Percentiles rank a stretch among this genome's conserved stretches.
Evolutionary conservation across 1,139 yeast genomes (phyloP).

Genomic region (Hyphopichia fennica): DNA sequence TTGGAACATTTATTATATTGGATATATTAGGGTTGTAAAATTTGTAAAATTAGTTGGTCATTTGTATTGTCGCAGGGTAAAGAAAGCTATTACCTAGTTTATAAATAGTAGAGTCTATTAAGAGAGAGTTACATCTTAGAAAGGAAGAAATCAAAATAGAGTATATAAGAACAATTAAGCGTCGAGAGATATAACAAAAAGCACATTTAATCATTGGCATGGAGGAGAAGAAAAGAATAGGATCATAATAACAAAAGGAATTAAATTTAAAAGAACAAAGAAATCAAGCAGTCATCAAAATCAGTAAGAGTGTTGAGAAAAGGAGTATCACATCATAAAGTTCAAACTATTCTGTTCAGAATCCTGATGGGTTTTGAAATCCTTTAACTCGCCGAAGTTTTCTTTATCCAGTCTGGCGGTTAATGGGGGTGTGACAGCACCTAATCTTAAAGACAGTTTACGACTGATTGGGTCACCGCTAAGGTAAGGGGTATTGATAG

Average conservation of each 20-base stretch:
- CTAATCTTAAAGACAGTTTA: slow-evolving; percentile 2
- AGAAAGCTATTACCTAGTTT: no score
- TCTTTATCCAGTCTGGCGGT: slow-evolving; percentile 3
- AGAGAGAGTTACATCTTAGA: no score
- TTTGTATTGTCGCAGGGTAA: no score
- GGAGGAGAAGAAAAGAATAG: background rate
- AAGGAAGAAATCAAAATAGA: no score
- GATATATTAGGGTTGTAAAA: no score
- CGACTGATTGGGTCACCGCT: background rate
- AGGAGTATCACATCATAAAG: background rate
- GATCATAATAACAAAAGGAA: background rate
- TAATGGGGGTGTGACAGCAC: slow-evolving; percentile 3
- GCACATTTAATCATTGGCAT: background rate
- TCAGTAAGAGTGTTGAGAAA: background rate
- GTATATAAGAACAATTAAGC: no score
- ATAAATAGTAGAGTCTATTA: no score
- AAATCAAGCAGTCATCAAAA: background rate
- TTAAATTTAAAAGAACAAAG: no score
- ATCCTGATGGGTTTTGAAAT: background rate
- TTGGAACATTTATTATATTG: no score
- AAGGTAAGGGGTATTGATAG: slow-evolving; percentile 11
- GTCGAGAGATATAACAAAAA: background rate
- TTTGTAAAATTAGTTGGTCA: no score
- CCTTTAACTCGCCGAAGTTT: slow-evolving; percentile 1
- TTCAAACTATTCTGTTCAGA: background rate